phyloP scores from a whole-genome alignment of 768 basidiomycete species.

The Xerocomus spinulosus region DNA sequence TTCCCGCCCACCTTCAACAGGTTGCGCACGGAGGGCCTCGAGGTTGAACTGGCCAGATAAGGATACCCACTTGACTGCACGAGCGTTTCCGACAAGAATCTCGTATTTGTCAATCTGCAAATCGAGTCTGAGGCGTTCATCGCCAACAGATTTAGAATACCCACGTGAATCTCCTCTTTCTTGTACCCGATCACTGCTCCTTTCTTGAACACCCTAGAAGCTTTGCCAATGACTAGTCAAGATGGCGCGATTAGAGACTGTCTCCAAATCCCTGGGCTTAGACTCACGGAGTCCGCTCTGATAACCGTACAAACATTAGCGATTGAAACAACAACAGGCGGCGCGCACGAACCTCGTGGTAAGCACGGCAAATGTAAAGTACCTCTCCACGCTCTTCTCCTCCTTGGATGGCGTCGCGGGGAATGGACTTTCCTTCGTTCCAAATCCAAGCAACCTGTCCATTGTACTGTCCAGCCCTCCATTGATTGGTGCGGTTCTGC shows the following conservation, averaged over 20 bases:
- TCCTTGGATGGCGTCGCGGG: slow-evolving; percentile 51
- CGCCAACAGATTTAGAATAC: slow-evolving; percentile 5
- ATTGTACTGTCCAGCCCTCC: slow-evolving; percentile 38
- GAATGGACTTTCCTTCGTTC: slow-evolving; percentile 55
- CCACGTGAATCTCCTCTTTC: slow-evolving; percentile 55
- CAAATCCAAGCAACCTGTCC: slow-evolving; percentile 60
- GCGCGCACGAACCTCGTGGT: slow-evolving; percentile 44
- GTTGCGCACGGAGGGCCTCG: slow-evolving; percentile 38
- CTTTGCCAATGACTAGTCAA: slow-evolving; percentile 60
- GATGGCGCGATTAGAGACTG: background rate
- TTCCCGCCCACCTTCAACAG: slow-evolving; percentile 69
- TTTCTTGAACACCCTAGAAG: slow-evolving; percentile 50
- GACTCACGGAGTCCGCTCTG: slow-evolving; percentile 53
- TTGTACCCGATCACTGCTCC: slow-evolving; percentile 63
- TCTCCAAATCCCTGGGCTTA: background rate
- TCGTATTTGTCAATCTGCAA: slow-evolving; percentile 59
- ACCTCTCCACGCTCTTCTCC: slow-evolving; percentile 49
- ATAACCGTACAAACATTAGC: slow-evolving; percentile 8
- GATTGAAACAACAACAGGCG: background rate
- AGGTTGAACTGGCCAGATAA: slow-evolving; percentile 44
- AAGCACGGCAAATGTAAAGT: slow-evolving; percentile 58
- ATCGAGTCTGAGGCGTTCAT: background rate
- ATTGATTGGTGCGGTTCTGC: slow-evolving; percentile 47
- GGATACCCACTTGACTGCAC: slow-evolving; percentile 55
- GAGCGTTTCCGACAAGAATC: slow-evolving; percentile 61